Base-by-base conservation (phyloP, 306 rosid genomes). In the Canavalia gladiata region DNA sequence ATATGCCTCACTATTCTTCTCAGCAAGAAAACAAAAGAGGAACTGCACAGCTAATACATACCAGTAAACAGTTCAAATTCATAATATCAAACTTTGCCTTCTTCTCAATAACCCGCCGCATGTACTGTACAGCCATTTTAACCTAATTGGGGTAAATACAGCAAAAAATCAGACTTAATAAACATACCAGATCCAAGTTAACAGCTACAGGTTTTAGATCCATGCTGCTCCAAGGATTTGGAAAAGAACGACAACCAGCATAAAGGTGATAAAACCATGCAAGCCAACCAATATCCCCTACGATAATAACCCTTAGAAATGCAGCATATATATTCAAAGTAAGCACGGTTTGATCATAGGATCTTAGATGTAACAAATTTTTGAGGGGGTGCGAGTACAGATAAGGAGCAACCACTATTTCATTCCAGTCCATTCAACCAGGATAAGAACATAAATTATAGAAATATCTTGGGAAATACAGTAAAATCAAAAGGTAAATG, bases 71-170 rank as follows among this genome's bases (percentile, higher is more conserved):
- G 82, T 95, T 93, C 77, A 93, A 94, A 82, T 89, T 88, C 99
- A 91, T 93, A 45, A 93, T 93, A 85, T 95, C 98, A 80, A 95
- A 95, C 86, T 91, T 91, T 10, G 97, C 99, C 91, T 87, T 93
- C 96, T 87, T 95, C 86, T 89, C 97, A 79, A 95, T 95, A 54
- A 93, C 88, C 84, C 97, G 87, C 28, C 98, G 88, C 99, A 95
- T 95, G 88, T 95, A 93, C 64, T 93, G 99, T 39, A 95, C 96
- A 28, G 97, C 99, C 92, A 95, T 89, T 89, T 95, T 95, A 78
- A 95, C 98, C 99, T 93, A 87, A 75, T 78, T 18, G 75, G 47
- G 78, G 76, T 29, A 81, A 42, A 51, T 64, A 68, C 75, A 80
- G 37, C 71, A 77, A 29, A n/a, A 79, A 63, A 39, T 68, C 75